These are phyloP conservation scores for Neurospora sp. DNA, from an alignment of 495 filamentous ascomycete species.

Conservation along the genomic window DNA sequence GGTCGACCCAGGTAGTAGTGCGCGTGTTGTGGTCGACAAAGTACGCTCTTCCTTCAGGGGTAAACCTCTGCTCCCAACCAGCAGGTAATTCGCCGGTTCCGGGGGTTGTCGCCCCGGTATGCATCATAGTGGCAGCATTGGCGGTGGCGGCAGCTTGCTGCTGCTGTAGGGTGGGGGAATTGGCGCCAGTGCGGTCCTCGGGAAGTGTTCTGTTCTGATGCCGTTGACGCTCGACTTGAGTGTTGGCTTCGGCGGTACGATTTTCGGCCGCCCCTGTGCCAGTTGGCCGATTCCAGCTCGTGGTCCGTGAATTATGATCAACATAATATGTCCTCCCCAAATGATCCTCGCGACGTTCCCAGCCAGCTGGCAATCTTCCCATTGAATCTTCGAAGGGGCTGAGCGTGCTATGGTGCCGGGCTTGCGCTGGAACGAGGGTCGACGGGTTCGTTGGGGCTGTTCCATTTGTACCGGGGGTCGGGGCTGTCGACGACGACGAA, in stretches of 20 bases:
- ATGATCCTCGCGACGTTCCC: conserved; percentile 95
- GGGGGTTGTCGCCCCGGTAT: conserved; percentile 86
- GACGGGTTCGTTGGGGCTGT: conserved; percentile 1
- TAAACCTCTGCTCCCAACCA: conserved; percentile 92
- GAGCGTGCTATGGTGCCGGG: conserved; percentile 42
- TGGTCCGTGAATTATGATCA: conserved; percentile 93
- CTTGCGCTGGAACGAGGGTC: conserved; percentile 18
- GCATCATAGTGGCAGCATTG: conserved; percentile 73
- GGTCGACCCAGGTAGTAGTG: conserved; percentile 99
- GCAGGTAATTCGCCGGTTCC: conserved; percentile 92
- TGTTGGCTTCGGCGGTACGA: conserved; percentile 71
- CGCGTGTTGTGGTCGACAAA: conserved; percentile 99
- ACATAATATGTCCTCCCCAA: conserved; percentile 98
- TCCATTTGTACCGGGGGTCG: conserved; percentile 30
- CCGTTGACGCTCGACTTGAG: conserved; percentile 79
- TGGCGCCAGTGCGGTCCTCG: conserved; percentile 90
- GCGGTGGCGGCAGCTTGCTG: conserved; percentile 45
- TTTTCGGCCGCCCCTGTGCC: conserved; percentile 67
- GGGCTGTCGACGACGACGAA: conserved; percentile 24
- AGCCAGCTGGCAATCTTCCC: conserved; percentile 83
- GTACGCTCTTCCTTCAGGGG: conserved; percentile 87
- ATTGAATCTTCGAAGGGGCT: conserved; percentile 94
- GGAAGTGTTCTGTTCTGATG: conserved; percentile 94
- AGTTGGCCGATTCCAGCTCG: conserved; percentile 88
- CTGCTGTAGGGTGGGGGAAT: conserved; percentile 71